Base-by-base conservation (phyloP, 345 rosid species). In the Noccaea bulbosa region DNA sequence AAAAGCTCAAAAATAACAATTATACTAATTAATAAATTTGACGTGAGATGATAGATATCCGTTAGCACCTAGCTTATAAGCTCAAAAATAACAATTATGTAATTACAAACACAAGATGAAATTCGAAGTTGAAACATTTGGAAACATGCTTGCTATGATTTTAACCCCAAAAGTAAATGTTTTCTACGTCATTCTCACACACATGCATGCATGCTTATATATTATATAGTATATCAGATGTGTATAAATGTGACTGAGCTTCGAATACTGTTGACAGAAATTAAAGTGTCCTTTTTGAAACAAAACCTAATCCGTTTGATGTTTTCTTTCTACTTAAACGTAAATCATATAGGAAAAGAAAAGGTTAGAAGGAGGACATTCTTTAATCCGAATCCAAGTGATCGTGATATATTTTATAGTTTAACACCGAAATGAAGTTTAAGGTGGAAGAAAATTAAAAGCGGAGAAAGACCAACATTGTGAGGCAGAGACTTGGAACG, bases 401-500 rank as follows among this genome's bases (percentile, higher is more conserved):
- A 9, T 24, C 30, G 30, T 24, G 3, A 24, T 2, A 27, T 27
- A 27, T 27, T 22, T 27, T 27, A 27, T 27, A 16, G 8, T 53
- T 55, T 34, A 55, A 40, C 32, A 60, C 34, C 50, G 60, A 50
- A 49, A 20, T 20, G 22, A 47, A 27, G 3, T 55, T 27, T 16
- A 64, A 37, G 49, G 50, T 72, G 50, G 65, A 40, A 30, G 27
- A 49, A 65, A 57, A 17, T 17, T 11, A 61, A 59, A 59, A 67
- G 78, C 41, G 27, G 14, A 35, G 43, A 46, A 60, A 51, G 39
- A 52, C 49, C 56, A 67, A 67, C 78, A 67, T 74, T 67, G 73
- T 74, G 73, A 74, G 69, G 78, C 57, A 60, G 69, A 44, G 73
- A 61, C 41, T 43, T 74, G 24, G 53, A 22, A 67, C 44, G 50